Evolutionary conservation across 2,329 filamentous ascomycete species (phyloP).

Genomic region (Calonectria montana): DNA sequence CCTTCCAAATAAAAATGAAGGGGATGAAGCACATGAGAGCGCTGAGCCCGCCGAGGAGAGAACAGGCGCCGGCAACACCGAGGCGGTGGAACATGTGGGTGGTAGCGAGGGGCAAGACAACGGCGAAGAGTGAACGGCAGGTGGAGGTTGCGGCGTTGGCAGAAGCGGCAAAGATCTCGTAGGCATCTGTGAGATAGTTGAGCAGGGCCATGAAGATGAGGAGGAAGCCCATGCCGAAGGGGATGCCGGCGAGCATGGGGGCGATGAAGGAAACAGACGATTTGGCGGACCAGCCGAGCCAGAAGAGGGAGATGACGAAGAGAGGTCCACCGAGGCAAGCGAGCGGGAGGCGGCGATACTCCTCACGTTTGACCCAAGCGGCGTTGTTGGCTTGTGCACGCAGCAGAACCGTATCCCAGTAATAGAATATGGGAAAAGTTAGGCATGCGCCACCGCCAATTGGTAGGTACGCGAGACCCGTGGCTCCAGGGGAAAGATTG

Average conservation of each 20-base stretch:
- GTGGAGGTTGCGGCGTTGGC: conserved; percentile 87
- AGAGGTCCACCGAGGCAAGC: conserved; percentile 77
- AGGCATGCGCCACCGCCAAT: conserved; percentile 73
- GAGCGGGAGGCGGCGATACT: conserved; percentile 77
- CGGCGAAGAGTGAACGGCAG: conserved; percentile 94
- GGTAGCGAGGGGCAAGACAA: conserved; percentile 71
- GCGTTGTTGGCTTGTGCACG: conserved; percentile 61
- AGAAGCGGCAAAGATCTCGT: conserved; percentile 74
- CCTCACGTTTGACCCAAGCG: conserved; percentile 70
- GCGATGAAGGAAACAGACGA: conserved; percentile 61
- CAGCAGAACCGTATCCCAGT: conserved; percentile 71
- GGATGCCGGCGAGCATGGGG: conserved; percentile 69
- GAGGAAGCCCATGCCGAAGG: conserved; percentile 71
- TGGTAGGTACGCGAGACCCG: conserved; percentile 76
- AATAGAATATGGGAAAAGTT: conserved; percentile 70
- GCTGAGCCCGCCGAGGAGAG: conserved; percentile 63
- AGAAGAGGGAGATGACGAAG: conserved; percentile 67
- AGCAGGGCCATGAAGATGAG: conserved; percentile 73
- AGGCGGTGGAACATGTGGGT: conserved; percentile 61
- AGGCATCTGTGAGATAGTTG: conserved; percentile 76
- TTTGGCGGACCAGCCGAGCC: conserved; percentile 70
- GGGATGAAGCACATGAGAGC: conserved; percentile 63
- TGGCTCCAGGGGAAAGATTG: conserved; percentile 70
- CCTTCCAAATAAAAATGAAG: conserved; percentile 66
- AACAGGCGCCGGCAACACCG: conserved; percentile 62